These are phyloP conservation scores for Coelastrella sp. DNA, from an alignment of 139 green algal species.

Conservation along the genomic window DNA sequence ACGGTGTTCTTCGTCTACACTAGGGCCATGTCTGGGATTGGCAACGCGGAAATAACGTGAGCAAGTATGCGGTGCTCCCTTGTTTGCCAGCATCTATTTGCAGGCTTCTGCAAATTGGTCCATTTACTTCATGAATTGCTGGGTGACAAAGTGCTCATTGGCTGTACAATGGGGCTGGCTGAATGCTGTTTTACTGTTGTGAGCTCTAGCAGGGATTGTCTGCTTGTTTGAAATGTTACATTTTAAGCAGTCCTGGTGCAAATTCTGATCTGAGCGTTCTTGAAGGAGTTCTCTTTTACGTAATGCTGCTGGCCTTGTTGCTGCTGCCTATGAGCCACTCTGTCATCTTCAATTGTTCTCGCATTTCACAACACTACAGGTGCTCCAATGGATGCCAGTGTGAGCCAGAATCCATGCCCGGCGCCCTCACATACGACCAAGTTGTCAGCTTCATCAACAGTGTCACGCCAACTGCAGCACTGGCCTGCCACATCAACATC, in stretches of 20 bases:
- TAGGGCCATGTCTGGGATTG: slow-evolving; percentile 21
- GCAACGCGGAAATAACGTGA: slow-evolving; percentile 18
- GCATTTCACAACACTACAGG: no score
- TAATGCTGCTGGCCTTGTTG: no score
- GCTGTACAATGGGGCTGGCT: background rate
- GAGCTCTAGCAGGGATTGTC: background rate
- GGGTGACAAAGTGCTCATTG: background rate
- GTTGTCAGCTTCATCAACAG: slow-evolving; percentile 37
- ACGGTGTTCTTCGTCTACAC: slow-evolving; percentile 43
- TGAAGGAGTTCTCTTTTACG: no score
- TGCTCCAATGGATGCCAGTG: slow-evolving; percentile 45
- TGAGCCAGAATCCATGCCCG: background rate
- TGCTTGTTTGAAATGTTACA: background rate
- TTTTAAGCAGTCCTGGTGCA: no score
- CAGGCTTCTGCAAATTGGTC: background rate
- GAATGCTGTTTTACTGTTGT: background rate
- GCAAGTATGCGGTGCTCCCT: no score
- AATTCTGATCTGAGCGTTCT: no score
- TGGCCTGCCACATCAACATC: slow-evolving; percentile 45
- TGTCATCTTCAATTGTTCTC: background rate
- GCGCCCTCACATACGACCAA: slow-evolving; percentile 46
- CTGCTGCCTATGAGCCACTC: no score
- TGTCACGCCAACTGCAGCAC: slow-evolving; percentile 16
- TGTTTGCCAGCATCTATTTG: no score
- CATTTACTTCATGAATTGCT: background rate